Conservation (phyloP, 345 rosid genomes). For the Sisymbrium irio region DNA sequence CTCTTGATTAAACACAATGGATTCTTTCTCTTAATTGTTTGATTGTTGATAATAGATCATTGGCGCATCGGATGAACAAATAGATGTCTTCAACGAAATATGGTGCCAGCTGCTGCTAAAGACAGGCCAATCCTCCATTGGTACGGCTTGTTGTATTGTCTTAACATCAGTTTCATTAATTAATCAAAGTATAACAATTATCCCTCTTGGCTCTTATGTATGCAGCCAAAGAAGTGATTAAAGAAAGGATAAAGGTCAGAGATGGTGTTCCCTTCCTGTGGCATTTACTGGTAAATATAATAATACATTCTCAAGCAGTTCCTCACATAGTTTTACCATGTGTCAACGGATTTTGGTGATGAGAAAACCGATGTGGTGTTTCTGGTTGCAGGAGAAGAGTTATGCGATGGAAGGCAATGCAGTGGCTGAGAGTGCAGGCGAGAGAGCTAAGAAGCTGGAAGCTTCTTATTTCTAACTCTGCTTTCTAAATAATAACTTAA, state of each 20-base stretch:
- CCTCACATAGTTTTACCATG: not conserved
- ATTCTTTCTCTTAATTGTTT: not conserved
- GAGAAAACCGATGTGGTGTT: not conserved
- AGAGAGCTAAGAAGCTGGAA: conserved; percentile 61
- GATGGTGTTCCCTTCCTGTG: conserved; percentile 76
- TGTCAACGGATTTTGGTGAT: not conserved
- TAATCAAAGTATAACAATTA: not conserved
- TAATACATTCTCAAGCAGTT: not conserved
- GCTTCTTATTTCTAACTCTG: conserved; percentile 48
- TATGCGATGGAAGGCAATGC: conserved; percentile 46
- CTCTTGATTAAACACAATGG: not conserved
- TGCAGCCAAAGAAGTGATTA: conserved; percentile 60
- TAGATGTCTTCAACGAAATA: conserved; percentile 86
- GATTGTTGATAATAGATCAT: conserved; percentile 44
- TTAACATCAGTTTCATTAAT: not conserved
- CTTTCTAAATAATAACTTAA: not conserved
- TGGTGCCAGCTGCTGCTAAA: conserved; percentile 68
- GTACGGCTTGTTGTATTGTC: conserved; percentile 37
- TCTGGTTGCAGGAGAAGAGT: conserved; percentile 58
- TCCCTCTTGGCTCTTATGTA: not conserved
- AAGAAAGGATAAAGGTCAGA: conserved; percentile 52
- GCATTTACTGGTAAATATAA: conserved; percentile 64
- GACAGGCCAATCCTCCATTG: conserved; percentile 55
- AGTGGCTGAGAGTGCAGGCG: conserved; percentile 45
- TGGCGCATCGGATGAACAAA: conserved; percentile 89